Evolutionary conservation across 768 basidiomycete species (phyloP).

Genomic region (Gautieria morchelliformis): DNA sequence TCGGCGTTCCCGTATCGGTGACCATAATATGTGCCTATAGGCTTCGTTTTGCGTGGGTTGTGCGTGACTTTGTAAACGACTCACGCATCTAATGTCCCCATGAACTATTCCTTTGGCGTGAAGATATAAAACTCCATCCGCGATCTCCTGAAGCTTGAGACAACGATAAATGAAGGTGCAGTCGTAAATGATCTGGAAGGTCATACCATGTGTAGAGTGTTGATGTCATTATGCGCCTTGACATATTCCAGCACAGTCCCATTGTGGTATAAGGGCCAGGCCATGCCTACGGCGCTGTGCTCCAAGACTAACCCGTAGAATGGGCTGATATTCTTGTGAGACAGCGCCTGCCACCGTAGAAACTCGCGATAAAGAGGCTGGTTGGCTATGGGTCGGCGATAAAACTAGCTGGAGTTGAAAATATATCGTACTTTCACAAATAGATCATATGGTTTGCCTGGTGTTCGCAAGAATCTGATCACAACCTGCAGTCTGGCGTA

Average conservation of each 20-base stretch:
- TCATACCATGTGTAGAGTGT: background rate
- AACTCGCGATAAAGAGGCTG: background rate
- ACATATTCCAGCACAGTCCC: background rate
- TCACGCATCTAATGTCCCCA: slow-evolving; percentile 1
- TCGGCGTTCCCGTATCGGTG: background rate
- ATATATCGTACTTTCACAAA: background rate
- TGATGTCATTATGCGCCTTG: background rate
- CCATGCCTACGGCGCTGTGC: background rate
- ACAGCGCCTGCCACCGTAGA: background rate
- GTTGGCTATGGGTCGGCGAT: background rate
- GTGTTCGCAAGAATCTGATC: background rate
- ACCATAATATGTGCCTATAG: background rate
- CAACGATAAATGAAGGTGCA: background rate
- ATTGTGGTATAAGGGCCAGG: background rate
- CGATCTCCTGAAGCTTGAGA: background rate
- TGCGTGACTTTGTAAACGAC: background rate
- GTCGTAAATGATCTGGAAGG: background rate
- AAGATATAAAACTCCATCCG: background rate
- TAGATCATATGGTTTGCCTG: background rate
- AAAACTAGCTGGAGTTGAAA: background rate
- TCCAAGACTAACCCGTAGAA: background rate
- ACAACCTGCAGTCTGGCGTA: background rate
- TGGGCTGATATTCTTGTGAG: slow-evolving; percentile 1
- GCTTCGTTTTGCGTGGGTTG: background rate
- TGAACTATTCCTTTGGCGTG: background rate